These are phyloP conservation scores for Tetracladium setigerum DNA, from an alignment of 495 filamentous ascomycete genomes.

Conservation along the genomic window DNA sequence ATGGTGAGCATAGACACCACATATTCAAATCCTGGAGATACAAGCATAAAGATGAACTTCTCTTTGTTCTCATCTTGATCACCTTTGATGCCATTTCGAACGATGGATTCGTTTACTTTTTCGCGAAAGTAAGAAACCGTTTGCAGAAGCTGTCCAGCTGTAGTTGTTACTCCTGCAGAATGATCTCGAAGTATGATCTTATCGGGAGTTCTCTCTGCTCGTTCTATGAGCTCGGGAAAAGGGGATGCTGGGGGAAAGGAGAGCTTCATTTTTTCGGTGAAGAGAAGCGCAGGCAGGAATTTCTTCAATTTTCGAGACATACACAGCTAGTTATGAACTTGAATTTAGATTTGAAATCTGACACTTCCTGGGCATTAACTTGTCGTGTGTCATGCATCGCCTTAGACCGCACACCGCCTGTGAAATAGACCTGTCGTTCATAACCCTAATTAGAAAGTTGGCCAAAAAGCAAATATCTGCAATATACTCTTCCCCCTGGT, in stretches of 20 bases:
- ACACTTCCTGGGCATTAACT: too few species aligned
- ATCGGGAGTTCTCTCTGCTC: not conserved
- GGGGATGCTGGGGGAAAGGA: conserved; percentile 8
- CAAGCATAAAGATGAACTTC: conserved; percentile 11
- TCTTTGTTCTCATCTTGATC: conserved; percentile 1
- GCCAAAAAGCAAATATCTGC: too few species aligned
- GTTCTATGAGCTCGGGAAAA: conserved; percentile 6
- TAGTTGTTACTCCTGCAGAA: conserved; percentile 6
- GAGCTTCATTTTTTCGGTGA: conserved; percentile 11
- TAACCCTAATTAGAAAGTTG: too few species aligned
- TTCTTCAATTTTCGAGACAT: too few species aligned
- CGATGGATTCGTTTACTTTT: not conserved
- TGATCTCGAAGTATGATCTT: conserved; percentile 16
- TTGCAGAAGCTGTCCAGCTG: conserved; percentile 11
- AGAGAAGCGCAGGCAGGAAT: too few species aligned
- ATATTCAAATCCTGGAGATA: conserved; percentile 14
- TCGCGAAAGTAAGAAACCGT: conserved; percentile 4
- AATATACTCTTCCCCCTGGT: too few species aligned
- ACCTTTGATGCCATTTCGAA: conserved; percentile 5
- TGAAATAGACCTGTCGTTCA: too few species aligned
- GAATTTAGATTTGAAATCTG: too few species aligned
- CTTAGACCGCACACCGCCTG: too few species aligned
- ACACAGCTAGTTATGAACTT: too few species aligned
- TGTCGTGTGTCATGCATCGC: too few species aligned
- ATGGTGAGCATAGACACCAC: conserved; percentile 14